Conservation (phyloP, 2,329 filamentous ascomycete genomes). For the Aspergillus terreus region DNA sequence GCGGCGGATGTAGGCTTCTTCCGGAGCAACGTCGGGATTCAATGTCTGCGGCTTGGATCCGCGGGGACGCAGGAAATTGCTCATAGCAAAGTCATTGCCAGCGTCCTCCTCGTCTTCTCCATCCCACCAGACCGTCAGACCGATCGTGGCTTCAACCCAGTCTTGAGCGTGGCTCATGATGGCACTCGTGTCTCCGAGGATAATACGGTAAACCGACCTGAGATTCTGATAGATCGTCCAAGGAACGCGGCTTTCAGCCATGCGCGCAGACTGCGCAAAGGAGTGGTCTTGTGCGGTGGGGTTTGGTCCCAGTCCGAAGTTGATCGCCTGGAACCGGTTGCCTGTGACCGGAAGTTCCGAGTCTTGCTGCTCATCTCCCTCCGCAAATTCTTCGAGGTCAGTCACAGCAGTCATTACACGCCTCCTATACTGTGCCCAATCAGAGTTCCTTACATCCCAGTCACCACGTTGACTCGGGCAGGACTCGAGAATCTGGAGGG, state of each 20-base stretch:
- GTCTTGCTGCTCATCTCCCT: conserved; percentile 60
- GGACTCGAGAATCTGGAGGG: conserved; percentile 65
- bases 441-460: conserved; percentile 78
- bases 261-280: conserved; percentile 63
- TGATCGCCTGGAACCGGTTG: conserved; percentile 44
- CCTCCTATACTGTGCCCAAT: conserved; percentile 81
- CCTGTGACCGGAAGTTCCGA: conserved; percentile 36
- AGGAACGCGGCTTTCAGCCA: conserved; percentile 80
- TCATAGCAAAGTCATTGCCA: conserved; percentile 14
- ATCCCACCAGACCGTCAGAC: conserved; percentile 88
- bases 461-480: conserved; percentile 65
- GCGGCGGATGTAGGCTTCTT: conserved; percentile 69
- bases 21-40: conserved; percentile 41
- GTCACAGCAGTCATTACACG: conserved; percentile 66
- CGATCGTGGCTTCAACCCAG: conserved; percentile 86
- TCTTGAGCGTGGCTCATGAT: conserved; percentile 77
- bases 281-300: conserved; percentile 51
- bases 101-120: conserved; percentile 61
- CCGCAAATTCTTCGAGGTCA: conserved; percentile 72
- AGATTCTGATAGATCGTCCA: conserved; percentile 88
- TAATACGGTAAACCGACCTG: conserved; percentile 72
- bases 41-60: conserved; percentile 35
- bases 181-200: conserved; percentile 70
- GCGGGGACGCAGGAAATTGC: conserved; percentile 22
- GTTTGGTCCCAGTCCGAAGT: conserved; percentile 42